Conservation (phyloP, 768 basidiomycete genomes). For the Calocera cornea region DNA sequence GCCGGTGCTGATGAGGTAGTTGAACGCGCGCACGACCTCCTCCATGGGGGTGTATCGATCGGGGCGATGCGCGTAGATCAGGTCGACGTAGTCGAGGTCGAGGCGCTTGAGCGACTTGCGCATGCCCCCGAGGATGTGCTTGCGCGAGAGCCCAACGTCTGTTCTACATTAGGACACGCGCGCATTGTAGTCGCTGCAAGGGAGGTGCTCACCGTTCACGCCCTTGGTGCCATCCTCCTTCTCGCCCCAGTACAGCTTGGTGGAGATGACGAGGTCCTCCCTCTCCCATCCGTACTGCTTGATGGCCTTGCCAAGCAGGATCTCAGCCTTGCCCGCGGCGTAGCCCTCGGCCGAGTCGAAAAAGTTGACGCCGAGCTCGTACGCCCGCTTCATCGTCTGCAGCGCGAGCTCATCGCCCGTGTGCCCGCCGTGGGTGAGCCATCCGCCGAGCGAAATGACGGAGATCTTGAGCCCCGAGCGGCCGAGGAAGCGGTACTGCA, state of each 20-base stretch:
- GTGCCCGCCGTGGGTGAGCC: slow-evolving; percentile 13
- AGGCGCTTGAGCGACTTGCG: slow-evolving; percentile 53
- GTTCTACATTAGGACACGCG: neutral
- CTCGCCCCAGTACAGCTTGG: slow-evolving; percentile 14
- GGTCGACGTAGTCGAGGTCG: slow-evolving; percentile 60
- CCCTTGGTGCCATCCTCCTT: slow-evolving; percentile 8
- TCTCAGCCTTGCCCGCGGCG: slow-evolving; percentile 10
- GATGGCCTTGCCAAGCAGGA: slow-evolving; percentile 13
- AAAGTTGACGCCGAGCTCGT: slow-evolving; percentile 13
- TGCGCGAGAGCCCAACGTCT: slow-evolving; percentile 8
- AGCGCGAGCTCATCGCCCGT: slow-evolving; percentile 11
- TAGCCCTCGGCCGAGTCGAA: slow-evolving; percentile 10
- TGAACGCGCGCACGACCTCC: slow-evolving; percentile 71
- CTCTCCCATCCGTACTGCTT: slow-evolving; percentile 12
- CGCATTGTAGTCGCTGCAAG: neutral
- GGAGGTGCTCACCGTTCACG: slow-evolving; percentile 6
- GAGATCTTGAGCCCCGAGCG: slow-evolving; percentile 10
- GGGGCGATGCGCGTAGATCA: slow-evolving; percentile 57
- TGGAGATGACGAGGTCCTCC: slow-evolving; percentile 14
- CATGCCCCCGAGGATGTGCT: slow-evolving; percentile 15
- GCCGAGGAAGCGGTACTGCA: slow-evolving; percentile 12
- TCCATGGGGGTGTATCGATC: slow-evolving; percentile 40
- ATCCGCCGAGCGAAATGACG: slow-evolving; percentile 12
- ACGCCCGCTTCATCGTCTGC: slow-evolving; percentile 13
- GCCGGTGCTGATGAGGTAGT: slow-evolving; percentile 58